Conservation (phyloP, 2,329 filamentous ascomycete species). For the Aspergillus arachidicola region DNA sequence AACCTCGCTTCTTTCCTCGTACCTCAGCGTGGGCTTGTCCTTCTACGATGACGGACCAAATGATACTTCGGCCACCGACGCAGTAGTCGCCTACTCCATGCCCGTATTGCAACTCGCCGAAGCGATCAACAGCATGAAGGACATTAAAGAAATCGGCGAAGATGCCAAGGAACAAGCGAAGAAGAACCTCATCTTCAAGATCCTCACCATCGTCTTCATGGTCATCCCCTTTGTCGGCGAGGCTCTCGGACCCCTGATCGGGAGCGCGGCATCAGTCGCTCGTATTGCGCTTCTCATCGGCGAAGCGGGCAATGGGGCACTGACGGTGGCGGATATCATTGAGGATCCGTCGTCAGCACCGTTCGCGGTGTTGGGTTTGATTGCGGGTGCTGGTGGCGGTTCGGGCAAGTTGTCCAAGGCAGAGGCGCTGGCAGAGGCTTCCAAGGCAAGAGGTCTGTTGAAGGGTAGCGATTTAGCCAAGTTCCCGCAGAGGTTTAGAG, state of each 20-base stretch:
- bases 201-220: conserved; percentile 4
- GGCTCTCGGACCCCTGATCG: neutral
- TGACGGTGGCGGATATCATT: neutral
- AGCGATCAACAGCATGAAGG: neutral
- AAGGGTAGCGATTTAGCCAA: neutral
- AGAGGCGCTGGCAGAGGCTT: neutral
- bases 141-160: neutral
- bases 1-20: neutral
- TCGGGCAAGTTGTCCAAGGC: neutral
- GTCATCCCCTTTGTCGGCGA: conserved; percentile 10
- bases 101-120: neutral
- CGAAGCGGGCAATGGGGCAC: conserved; percentile 1
- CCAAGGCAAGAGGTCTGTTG: neutral
- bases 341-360: conserved; percentile 7
- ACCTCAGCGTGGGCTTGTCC: neutral
- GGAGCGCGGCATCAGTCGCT: conserved; percentile 1
- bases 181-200: conserved; percentile 5
- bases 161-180: conserved; percentile 2
- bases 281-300: conserved; percentile 1
- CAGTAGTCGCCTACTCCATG: neutral
- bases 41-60: neutral
- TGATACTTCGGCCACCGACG: neutral
- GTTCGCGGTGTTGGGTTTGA: conserved; percentile 1
- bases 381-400: neutral
- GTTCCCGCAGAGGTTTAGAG: neutral